These are phyloP conservation scores for Cercospora canescens DNA, from an alignment of 2,329 filamentous ascomycete genomes.

Conservation along the genomic window DNA sequence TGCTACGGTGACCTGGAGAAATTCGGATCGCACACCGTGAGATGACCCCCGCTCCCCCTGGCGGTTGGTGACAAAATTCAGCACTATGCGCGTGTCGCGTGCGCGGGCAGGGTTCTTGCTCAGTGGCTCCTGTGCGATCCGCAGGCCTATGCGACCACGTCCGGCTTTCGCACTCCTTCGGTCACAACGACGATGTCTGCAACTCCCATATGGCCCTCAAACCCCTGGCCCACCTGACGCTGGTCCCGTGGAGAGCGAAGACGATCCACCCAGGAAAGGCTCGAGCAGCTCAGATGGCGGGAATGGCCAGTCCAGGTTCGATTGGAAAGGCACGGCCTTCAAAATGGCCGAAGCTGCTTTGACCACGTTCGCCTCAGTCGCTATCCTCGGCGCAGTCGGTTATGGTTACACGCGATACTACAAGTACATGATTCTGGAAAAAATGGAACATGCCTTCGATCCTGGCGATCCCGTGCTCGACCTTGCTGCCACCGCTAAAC, in stretches of 20 bases:
- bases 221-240: conserved; percentile 25
- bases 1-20: not conserved
- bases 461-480: conserved; percentile 76
- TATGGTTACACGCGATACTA: conserved; percentile 64
- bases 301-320: conserved; percentile 18
- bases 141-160: conserved; percentile 6
- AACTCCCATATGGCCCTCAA: conserved; percentile 18
- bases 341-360: conserved; percentile 55
- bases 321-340: conserved; percentile 42
- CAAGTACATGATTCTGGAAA: conserved; percentile 85
- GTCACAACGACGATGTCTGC: conserved; percentile 11
- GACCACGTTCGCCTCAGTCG: conserved; percentile 53
- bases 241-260: conserved; percentile 18
- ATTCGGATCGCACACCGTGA: not conserved
- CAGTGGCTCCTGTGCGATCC: conserved; percentile 11
- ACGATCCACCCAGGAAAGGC: conserved; percentile 15
- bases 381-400: conserved; percentile 58
- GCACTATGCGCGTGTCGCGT: conserved; percentile 12
- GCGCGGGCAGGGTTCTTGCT: conserved; percentile 12
- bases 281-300: conserved; percentile 11
- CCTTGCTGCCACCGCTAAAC: conserved; percentile 55
- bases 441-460: conserved; percentile 89
- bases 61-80: not conserved
- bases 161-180: not conserved
- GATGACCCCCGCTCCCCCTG: not conserved